phyloP scores from a whole-genome alignment of 805 yeast genomes.

The Saturnispora silvae region DNA sequence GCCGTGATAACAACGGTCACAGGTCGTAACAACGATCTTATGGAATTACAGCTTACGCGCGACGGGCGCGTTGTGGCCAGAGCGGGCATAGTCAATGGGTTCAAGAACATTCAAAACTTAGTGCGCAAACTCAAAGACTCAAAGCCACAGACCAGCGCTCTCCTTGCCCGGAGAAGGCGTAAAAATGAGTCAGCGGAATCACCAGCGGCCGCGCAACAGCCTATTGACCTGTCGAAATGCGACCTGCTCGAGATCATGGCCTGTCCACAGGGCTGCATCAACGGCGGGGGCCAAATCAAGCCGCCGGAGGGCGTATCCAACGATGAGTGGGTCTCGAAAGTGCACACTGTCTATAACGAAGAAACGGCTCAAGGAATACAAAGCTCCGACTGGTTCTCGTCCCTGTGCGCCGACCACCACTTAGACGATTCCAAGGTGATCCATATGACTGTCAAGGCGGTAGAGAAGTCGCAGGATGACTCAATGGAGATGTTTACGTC shows the following conservation, averaged over 20 bases:
- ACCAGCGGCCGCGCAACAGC: neutral
- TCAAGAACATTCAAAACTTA: constrained; percentile 86
- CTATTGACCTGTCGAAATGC: constrained; percentile 53
- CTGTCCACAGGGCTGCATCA: constrained; percentile 95
- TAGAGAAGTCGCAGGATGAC: constrained; percentile 1
- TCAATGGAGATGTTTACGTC: constrained; percentile 7
- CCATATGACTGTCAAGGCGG: constrained; percentile 22
- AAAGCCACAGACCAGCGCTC: constrained; percentile 10
- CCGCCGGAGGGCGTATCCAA: constrained; percentile 27
- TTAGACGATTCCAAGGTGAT: constrained; percentile 30
- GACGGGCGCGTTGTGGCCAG: constrained; percentile 35
- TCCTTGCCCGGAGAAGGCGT: constrained; percentile 35
- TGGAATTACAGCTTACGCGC: constrained; percentile 48
- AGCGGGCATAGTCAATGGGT: constrained; percentile 75
- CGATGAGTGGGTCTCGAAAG: constrained; percentile 32
- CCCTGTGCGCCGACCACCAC: constrained; percentile 17
- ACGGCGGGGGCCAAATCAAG: constrained; percentile 88
- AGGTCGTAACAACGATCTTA: constrained; percentile 71
- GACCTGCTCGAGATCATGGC: constrained; percentile 95
- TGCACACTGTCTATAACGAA: neutral
- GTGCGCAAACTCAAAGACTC: constrained; percentile 60
- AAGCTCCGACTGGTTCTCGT: constrained; percentile 2
- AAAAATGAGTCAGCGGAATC: constrained; percentile 14
- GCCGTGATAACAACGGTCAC: constrained; percentile 30
- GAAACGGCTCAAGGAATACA: neutral